phyloP scores from a whole-genome alignment of 768 basidiomycete genomes.

The Dictyophora rubrovolvata region DNA sequence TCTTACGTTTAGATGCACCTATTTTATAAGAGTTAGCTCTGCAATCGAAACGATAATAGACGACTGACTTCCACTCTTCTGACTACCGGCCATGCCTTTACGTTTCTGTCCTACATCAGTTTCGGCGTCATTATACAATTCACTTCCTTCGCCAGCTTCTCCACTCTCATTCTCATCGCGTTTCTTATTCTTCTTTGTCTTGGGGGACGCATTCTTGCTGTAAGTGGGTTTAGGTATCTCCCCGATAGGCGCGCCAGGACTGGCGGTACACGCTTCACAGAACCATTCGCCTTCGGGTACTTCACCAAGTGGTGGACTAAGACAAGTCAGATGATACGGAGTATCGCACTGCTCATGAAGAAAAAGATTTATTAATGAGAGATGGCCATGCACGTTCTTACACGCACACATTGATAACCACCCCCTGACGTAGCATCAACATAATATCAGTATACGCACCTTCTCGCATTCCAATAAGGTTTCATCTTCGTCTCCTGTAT shows the following conservation, averaged over 20 bases:
- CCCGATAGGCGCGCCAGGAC: slow-evolving; percentile 41
- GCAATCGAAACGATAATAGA: background rate
- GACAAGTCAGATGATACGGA: slow-evolving; percentile 78
- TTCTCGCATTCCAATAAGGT: slow-evolving; percentile 85
- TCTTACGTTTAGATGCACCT: slow-evolving; percentile 1
- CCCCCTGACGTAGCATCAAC: background rate
- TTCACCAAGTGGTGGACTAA: slow-evolving; percentile 62
- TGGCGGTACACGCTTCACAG: slow-evolving; percentile 61
- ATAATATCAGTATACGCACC: slow-evolving; percentile 29
- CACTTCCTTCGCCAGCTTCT: background rate
- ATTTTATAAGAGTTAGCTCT: background rate
- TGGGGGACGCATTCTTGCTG: background rate
- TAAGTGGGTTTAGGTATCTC: slow-evolving; percentile 10
- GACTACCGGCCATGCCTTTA: background rate
- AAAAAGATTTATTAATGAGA: background rate
- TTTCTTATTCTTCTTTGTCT: slow-evolving; percentile 5
- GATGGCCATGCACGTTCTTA: too few species aligned
- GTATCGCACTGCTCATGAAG: slow-evolving; percentile 62
- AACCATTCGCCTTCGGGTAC: slow-evolving; percentile 92
- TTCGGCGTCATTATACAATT: background rate
- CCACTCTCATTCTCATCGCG: background rate
- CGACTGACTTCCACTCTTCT: slow-evolving; percentile 3
- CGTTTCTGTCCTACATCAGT: background rate
- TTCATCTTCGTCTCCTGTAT: slow-evolving; percentile 55
- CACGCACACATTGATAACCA: background rate